Conservation (phyloP, 2,329 filamentous ascomycete species). For the Graphilbum ipis-grandicollis region DNA sequence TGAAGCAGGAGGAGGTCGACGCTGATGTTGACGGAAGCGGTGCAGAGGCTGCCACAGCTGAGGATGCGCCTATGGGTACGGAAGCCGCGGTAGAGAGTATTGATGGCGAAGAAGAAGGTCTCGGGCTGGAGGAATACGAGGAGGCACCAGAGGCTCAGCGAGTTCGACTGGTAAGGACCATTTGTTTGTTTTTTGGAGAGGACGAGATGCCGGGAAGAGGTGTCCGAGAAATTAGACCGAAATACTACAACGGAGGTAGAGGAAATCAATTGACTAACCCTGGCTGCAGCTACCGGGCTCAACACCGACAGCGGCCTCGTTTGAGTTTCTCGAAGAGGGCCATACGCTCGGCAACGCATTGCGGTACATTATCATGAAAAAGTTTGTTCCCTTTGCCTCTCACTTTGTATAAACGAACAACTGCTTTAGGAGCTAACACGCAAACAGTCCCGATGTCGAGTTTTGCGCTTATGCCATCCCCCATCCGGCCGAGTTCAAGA, state of each 20-base stretch:
- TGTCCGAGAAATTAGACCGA: not conserved
- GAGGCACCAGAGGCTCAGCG: constrained; percentile 36
- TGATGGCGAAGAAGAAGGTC: constrained; percentile 18
- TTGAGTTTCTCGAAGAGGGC: constrained; percentile 85
- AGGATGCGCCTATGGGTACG: too few relatives aligned
- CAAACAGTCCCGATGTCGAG: constrained; percentile 70
- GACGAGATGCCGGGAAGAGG: not conserved
- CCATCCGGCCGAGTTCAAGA: constrained; percentile 86
- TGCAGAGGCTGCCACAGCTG: not conserved
- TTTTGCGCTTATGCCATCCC: constrained; percentile 98
- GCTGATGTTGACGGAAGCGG: constrained; percentile 8
- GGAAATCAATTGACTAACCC: not conserved
- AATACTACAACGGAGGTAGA: not conserved
- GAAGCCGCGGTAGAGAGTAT: constrained; percentile 6
- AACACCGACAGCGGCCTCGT: constrained; percentile 76
- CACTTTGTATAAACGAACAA: not conserved
- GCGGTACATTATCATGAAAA: constrained; percentile 96
- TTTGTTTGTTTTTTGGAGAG: not conserved
- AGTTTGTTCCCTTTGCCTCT: constrained; percentile 33
- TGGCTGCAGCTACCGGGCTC: constrained; percentile 58
- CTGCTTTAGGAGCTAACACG: not conserved
- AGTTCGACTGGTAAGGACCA: constrained; percentile 43
- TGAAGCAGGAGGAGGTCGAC: not conserved
- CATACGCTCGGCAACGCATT: constrained; percentile 92
- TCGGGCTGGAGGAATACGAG: constrained; percentile 23